These are phyloP conservation scores for Solanum peruvianum DNA, from an alignment of 257 asterid genomes.

Conservation along the genomic window DNA sequence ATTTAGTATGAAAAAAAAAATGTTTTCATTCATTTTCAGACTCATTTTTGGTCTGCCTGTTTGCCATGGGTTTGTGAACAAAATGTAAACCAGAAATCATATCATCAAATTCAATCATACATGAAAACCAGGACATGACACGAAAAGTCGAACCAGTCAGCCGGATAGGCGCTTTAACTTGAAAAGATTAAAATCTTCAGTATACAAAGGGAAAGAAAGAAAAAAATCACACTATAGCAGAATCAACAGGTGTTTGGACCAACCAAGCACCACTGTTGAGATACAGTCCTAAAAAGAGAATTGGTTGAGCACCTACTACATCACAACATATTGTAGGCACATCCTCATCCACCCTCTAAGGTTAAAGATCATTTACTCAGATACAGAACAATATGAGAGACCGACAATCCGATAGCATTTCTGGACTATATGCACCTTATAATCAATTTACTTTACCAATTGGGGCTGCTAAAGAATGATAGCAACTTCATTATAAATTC, in stretches of 20 bases:
- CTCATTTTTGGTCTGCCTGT: neutral
- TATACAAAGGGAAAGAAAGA: neutral
- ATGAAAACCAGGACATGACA: neutral
- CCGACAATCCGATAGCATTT: neutral
- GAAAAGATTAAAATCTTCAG: neutral
- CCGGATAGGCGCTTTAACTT: neutral
- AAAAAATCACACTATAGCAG: neutral
- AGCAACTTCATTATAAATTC: neutral
- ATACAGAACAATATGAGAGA: neutral
- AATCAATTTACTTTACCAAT: neutral
- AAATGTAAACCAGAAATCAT: neutral
- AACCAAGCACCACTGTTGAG: neutral
- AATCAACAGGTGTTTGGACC: neutral
- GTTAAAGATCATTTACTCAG: neutral
- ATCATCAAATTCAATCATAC: neutral
- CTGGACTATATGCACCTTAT: neutral
- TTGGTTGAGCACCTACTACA: neutral
- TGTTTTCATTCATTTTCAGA: neutral
- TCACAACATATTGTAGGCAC: neutral
- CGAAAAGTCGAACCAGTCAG: neutral
- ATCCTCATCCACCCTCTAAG: neutral
- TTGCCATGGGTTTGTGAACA: neutral
- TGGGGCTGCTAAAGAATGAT: neutral
- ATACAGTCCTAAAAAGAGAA: neutral
- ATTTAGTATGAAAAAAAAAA: too few species aligned